Evolutionary conservation across 306 rosid genomes (phyloP).

Genomic region (Malus sieversii): DNA sequence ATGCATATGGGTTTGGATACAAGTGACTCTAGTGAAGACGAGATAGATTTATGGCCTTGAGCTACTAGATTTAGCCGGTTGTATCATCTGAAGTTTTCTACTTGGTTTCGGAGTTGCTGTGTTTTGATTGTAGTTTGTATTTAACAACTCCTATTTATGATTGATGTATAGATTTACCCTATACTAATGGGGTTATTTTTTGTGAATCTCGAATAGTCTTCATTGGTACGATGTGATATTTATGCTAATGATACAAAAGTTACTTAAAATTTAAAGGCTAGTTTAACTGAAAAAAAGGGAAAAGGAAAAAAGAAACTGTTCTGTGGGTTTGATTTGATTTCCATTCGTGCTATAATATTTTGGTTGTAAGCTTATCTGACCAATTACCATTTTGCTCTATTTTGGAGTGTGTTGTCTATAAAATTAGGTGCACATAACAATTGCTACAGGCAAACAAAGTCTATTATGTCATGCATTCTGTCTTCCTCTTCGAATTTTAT

Average conservation of each 20-base stretch:
- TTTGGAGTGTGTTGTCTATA: background rate
- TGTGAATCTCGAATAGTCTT: background rate
- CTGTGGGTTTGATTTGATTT: background rate
- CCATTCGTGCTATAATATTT: background rate
- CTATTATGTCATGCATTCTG: background rate
- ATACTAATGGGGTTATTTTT: background rate
- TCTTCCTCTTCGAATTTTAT: background rate
- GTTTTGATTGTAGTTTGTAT: conserved; percentile 7
- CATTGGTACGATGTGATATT: background rate
- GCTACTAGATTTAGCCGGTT: conserved; percentile 12
- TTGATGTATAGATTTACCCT: background rate
- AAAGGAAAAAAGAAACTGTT: background rate
- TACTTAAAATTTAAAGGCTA: background rate
- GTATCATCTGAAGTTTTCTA: background rate
- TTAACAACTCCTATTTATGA: conserved; percentile 12
- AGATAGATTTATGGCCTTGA: conserved; percentile 17
- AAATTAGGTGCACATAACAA: background rate
- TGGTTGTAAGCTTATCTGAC: background rate
- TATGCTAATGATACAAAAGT: background rate
- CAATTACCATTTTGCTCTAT: background rate
- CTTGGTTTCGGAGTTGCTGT: conserved; percentile 9
- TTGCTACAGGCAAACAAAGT: background rate
- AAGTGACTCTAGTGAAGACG: conserved; percentile 38
- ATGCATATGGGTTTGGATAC: conserved; percentile 24
- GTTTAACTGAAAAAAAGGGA: background rate